Percentiles rank a stretch among this genome's conserved stretches.
Evolutionary conservation across 1,139 yeast genomes (phyloP).

Genomic region (Suhomyces anneliseae): DNA sequence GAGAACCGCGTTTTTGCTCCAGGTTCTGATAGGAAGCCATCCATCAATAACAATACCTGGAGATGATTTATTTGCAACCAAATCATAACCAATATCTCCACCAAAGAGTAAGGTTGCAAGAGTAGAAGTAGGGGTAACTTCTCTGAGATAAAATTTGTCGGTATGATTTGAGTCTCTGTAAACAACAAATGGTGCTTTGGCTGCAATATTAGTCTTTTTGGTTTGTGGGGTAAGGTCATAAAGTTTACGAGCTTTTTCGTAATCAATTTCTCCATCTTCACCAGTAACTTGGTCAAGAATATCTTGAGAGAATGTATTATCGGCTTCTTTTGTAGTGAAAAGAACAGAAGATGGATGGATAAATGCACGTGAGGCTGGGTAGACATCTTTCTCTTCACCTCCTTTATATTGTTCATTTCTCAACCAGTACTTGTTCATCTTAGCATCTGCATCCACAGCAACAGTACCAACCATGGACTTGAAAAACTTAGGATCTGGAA

Average conservation of each 20-base stretch:
- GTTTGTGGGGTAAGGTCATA: slow-evolving; percentile 37
- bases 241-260: slow-evolving; percentile 27
- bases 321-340: slow-evolving; percentile 34
- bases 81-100: slow-evolving; percentile 71
- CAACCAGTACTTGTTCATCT: slow-evolving; percentile 69
- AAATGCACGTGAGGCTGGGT: slow-evolving; percentile 68
- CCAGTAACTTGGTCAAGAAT: slow-evolving; percentile 26
- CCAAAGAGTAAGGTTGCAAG: slow-evolving; percentile 77
- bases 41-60: slow-evolving; percentile 19
- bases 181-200: slow-evolving; percentile 55
- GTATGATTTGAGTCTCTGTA: slow-evolving; percentile 62
- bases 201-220: slow-evolving; percentile 21
- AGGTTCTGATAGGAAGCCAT: slow-evolving; percentile 82
- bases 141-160: slow-evolving; percentile 66
- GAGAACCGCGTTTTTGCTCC: slow-evolving; percentile 93
- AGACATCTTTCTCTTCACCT: slow-evolving; percentile 10
- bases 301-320: slow-evolving; percentile 10
- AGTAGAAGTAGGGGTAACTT: slow-evolving; percentile 75
- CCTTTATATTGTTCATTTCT: slow-evolving; percentile 45
- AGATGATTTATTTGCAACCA: slow-evolving; percentile 49
- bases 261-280: slow-evolving; percentile 43
- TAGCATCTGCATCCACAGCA: slow-evolving; percentile 81
- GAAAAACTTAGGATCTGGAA: slow-evolving; percentile 77
- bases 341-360: slow-evolving; percentile 81
- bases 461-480: slow-evolving; percentile 76